A percentile compares a stretch with the other conserved stretches of the same genome.
Conservation (phyloP, 768 basidiomycete species). For the Cyathus striatus region DNA sequence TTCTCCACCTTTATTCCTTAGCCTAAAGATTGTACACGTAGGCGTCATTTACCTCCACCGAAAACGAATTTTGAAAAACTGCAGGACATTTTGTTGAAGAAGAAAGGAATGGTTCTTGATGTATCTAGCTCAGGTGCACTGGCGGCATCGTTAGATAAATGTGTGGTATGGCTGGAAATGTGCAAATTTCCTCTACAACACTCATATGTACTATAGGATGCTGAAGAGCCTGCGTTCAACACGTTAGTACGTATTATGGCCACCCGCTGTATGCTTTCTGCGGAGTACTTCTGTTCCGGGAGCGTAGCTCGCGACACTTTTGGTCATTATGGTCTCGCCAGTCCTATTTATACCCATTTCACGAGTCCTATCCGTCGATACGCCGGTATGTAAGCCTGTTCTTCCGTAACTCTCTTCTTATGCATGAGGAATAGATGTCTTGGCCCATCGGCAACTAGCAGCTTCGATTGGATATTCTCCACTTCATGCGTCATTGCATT, state of each 20-base stretch:
- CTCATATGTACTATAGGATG: slow-evolving; percentile 47
- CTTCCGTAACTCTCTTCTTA: background rate
- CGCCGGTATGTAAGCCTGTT: slow-evolving; percentile 54
- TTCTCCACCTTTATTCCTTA: background rate
- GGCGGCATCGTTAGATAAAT: slow-evolving; percentile 82
- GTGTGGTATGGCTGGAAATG: slow-evolving; percentile 58
- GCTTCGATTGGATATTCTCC: slow-evolving; percentile 83
- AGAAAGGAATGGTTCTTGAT: slow-evolving; percentile 78
- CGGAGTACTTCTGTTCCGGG: slow-evolving; percentile 97
- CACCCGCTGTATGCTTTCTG: slow-evolving; percentile 95
- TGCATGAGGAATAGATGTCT: slow-evolving; percentile 54
- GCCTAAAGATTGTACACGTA: slow-evolving; percentile 19
- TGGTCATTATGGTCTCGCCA: slow-evolving; percentile 97
- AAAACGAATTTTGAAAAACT: slow-evolving; percentile 92
- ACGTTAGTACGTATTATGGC: slow-evolving; percentile 99
- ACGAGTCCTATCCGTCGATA: slow-evolving; percentile 97
- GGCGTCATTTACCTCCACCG: slow-evolving; percentile 90
- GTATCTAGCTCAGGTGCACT: slow-evolving; percentile 89
- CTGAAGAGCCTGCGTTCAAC: slow-evolving; percentile 85
- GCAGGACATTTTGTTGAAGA: slow-evolving; percentile 85
- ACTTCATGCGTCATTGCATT: slow-evolving; percentile 84
- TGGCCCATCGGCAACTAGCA: slow-evolving; percentile 89
- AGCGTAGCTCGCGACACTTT: slow-evolving; percentile 91
- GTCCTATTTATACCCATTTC: slow-evolving; percentile 96
- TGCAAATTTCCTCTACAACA: background rate